Evolutionary conservation across 176 grass and related monocot species (phyloP).

Genomic region (Oryza glaberrima): DNA sequence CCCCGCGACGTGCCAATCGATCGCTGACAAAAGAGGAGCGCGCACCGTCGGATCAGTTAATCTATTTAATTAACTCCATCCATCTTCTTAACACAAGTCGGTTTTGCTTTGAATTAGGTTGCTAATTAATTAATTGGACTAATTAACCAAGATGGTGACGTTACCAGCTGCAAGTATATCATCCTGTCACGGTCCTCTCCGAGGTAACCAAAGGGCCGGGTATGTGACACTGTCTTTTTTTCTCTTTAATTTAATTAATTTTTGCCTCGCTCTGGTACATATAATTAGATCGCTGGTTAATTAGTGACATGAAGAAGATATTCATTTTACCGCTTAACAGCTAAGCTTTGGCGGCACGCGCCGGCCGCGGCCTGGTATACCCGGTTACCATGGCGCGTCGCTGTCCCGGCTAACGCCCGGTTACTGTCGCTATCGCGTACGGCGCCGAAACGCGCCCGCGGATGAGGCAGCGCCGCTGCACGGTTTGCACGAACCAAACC

Average conservation of each 20-base stretch:
- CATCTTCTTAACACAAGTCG: background rate
- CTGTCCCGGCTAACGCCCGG: background rate
- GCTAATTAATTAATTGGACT: background rate
- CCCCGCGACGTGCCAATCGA: background rate
- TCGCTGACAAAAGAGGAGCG: too few species aligned
- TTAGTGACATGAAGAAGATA: background rate
- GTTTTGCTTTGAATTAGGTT: background rate
- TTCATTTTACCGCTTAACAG: too few species aligned
- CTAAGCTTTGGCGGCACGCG: too few species aligned
- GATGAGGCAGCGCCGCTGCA: background rate
- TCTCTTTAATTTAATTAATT: too few species aligned
- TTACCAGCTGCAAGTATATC: background rate
- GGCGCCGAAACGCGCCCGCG: background rate
- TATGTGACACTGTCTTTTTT: background rate
- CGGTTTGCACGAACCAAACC: background rate
- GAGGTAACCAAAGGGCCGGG: background rate
- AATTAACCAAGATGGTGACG: background rate
- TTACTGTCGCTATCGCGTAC: background rate
- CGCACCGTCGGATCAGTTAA: too few species aligned
- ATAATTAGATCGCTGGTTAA: background rate
- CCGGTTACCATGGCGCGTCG: background rate
- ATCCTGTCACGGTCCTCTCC: background rate
- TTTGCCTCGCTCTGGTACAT: background rate
- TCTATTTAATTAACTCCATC: background rate
- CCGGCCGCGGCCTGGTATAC: too few species aligned